Percentiles rank a stretch among this genome's conserved stretches.
These are phyloP conservation scores for Golubevia pallescens DNA, from an alignment of 1,284 basidiomycete genomes.

Conservation along the genomic window DNA sequence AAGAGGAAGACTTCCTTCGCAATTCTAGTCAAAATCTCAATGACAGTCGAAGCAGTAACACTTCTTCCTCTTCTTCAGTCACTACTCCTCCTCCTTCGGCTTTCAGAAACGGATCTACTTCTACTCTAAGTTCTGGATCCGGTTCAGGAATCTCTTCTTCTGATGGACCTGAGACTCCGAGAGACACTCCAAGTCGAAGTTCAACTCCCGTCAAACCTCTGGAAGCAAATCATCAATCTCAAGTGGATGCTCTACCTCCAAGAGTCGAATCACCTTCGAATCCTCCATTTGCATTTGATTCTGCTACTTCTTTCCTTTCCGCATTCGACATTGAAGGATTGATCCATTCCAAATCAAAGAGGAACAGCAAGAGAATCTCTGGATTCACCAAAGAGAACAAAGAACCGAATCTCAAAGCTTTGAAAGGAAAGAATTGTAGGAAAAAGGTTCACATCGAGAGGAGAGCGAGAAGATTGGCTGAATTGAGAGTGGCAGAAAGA, in stretches of 20 bases:
- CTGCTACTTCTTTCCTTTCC: background rate
- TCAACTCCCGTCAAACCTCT: background rate
- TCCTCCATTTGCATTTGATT: background rate
- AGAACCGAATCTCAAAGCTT: slow-evolving; percentile 1
- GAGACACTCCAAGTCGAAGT: background rate
- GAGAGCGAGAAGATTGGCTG: slow-evolving; percentile 2
- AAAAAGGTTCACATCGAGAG: background rate
- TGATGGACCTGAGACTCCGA: background rate
- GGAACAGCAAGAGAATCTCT: background rate
- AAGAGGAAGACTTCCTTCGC: background rate
- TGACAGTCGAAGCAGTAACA: background rate
- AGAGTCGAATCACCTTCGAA: background rate
- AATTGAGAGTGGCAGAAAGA: slow-evolving; percentile 12
- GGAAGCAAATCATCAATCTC: too few relatives aligned
- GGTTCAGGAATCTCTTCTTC: background rate
- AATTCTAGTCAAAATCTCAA: background rate
- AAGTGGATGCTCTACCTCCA: too few relatives aligned
- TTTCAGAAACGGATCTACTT: background rate
- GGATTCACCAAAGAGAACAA: background rate
- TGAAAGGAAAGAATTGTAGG: background rate
- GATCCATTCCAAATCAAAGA: background rate
- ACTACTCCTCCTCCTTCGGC: background rate
- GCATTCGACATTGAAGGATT: background rate
- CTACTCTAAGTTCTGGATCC: background rate
- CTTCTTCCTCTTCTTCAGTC: background rate